Evolutionary conservation across 352 stramenopile genomes (phyloP).

Genomic region (Globisporangium yorkense): DNA sequence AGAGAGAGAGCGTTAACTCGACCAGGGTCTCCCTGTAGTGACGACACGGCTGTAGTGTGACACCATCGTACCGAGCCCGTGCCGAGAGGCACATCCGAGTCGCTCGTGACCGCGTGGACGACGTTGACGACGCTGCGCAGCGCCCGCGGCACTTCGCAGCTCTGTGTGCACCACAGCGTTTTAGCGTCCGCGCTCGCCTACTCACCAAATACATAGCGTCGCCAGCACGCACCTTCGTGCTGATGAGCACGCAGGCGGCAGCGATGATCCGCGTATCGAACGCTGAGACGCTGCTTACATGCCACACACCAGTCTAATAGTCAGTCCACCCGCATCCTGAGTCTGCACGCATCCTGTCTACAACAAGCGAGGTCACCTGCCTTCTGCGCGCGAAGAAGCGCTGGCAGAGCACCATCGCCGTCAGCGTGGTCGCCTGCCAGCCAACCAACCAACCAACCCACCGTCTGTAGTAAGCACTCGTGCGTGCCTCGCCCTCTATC

Average conservation of each 20-base stretch:
- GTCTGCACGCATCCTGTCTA: not conserved
- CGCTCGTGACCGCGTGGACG: slow-evolving; percentile 28
- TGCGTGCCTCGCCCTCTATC: not conserved
- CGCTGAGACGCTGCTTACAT: slow-evolving; percentile 9
- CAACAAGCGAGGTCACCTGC: slow-evolving; percentile 8
- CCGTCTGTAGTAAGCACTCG: not conserved
- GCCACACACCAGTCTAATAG: not conserved
- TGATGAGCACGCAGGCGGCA: slow-evolving; percentile 16
- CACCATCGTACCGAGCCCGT: slow-evolving; percentile 22
- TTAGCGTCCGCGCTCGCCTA: not conserved
- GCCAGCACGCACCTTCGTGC: slow-evolving; percentile 8
- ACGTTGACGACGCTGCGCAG: slow-evolving; percentile 50
- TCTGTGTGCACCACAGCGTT: slow-evolving; percentile 11
- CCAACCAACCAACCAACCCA: not conserved
- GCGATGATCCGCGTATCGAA: slow-evolving; percentile 17
- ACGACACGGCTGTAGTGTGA: not conserved
- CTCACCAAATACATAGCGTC: not conserved
- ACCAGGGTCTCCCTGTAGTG: not conserved
- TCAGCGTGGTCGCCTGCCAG: slow-evolving; percentile 12
- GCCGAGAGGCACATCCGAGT: slow-evolving; percentile 21
- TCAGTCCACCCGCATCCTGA: not conserved
- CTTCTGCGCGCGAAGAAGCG: slow-evolving; percentile 15
- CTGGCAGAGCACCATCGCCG: slow-evolving; percentile 15
- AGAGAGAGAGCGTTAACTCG: not conserved
- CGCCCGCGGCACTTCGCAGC: slow-evolving; percentile 35